phyloP scores from a whole-genome alignment of 805 yeast genomes.

The Kodamaea kaohsiungensis region DNA sequence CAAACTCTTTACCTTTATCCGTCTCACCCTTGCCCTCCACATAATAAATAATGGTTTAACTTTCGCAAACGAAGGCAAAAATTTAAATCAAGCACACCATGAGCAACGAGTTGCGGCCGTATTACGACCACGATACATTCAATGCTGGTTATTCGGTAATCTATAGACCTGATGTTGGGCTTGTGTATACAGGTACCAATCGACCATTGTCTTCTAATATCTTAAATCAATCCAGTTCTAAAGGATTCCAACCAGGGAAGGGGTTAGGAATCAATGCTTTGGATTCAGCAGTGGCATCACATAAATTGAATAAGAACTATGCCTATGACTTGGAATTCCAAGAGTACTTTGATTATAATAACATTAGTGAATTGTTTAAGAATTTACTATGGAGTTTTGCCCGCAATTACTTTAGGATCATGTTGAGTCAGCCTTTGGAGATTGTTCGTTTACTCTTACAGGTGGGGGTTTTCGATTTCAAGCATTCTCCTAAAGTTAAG shows the following conservation, averaged over 20 bases:
- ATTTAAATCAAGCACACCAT: conserved; percentile 1
- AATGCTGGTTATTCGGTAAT: conserved; percentile 63
- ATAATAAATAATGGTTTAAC: not conserved
- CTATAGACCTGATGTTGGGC: conserved; percentile 62
- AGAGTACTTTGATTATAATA: conserved; percentile 63
- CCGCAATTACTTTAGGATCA: conserved; percentile 66
- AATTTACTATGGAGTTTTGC: conserved; percentile 62
- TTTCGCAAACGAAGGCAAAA: conserved; percentile 6
- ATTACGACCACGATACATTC: conserved; percentile 67
- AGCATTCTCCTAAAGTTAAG: not conserved
- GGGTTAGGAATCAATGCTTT: conserved; percentile 19
- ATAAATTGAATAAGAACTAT: conserved; percentile 35
- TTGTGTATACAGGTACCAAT: conserved; percentile 47
- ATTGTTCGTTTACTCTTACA: conserved; percentile 77
- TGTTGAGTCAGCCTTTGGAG: conserved; percentile 87
- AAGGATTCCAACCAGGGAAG: conserved; percentile 16
- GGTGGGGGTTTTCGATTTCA: conserved; percentile 61
- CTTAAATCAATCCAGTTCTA: conserved; percentile 8
- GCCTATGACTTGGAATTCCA: conserved; percentile 61
- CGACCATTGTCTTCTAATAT: conserved; percentile 34
- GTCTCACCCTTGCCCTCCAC: not conserved
- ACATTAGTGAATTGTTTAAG: conserved; percentile 55
- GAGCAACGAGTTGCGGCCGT: conserved; percentile 53
- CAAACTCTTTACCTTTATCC: too few species aligned
- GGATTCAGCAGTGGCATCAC: conserved; percentile 13